A percentile compares a stretch with the other conserved stretches of the same genome.
phyloP scores from a whole-genome alignment of 305 asterid genomes.

The Solanum chacoense region DNA sequence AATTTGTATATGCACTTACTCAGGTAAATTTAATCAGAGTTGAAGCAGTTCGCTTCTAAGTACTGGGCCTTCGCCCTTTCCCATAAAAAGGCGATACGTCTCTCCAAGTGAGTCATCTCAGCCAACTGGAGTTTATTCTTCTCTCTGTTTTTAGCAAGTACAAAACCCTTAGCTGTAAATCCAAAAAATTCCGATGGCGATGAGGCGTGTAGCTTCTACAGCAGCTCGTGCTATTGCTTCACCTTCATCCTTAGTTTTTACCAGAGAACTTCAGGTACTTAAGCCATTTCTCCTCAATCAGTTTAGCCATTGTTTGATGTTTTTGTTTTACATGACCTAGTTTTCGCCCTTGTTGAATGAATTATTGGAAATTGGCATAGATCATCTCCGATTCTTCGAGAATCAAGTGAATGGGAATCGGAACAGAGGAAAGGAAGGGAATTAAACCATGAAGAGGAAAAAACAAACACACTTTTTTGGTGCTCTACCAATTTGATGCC shows the following conservation, averaged over 20 bases:
- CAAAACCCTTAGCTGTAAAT: not conserved
- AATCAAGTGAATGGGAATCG: not conserved
- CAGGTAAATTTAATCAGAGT: not conserved
- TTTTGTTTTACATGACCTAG: not conserved
- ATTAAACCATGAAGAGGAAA: not conserved
- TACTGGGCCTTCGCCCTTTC: not conserved
- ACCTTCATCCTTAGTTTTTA: conserved; percentile 24
- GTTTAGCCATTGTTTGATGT: not conserved
- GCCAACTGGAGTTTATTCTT: not conserved
- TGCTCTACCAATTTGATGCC: not conserved
- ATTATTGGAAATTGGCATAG: not conserved
- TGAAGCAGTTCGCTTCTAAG: not conserved
- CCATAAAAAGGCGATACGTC: not conserved
- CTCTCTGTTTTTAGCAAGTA: not conserved
- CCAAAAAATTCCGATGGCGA: conserved; percentile 35
- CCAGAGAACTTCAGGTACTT: conserved; percentile 57
- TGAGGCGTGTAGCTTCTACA: conserved; percentile 62
- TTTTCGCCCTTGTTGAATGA: not conserved
- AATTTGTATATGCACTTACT: not conserved
- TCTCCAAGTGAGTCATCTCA: not conserved
- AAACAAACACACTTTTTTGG: not conserved
- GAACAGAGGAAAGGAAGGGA: not conserved
- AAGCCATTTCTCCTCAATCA: not conserved
- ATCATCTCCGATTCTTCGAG: not conserved
- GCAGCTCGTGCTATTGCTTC: conserved; percentile 53